phyloP scores from a whole-genome alignment of 2,329 filamentous ascomycete genomes.

The Diplodia intermedia region DNA sequence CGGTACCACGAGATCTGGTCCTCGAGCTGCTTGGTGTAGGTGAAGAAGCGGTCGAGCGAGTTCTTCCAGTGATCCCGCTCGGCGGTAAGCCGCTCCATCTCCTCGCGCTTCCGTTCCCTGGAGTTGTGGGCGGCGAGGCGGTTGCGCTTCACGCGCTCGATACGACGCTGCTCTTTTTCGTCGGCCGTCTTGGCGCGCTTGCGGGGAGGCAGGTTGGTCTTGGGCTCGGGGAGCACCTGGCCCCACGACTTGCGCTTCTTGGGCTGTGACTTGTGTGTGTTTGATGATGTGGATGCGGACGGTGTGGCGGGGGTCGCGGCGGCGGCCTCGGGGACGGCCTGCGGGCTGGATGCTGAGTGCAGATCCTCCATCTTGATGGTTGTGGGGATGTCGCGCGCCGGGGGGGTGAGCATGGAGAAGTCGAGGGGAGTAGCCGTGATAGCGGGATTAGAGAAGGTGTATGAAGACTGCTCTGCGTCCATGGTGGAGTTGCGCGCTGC shows the following conservation, averaged over 20 bases:
- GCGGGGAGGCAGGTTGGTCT: constrained; percentile 92
- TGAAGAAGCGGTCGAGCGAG: constrained; percentile 64
- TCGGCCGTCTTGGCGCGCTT: constrained; percentile 99
- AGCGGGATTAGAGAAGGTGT: constrained; percentile 17
- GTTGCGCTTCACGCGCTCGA: constrained; percentile 96
- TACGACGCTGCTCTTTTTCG: constrained; percentile 97
- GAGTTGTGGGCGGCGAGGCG: constrained; percentile 96
- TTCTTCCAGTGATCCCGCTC: constrained; percentile 70
- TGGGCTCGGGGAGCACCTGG: constrained; percentile 93
- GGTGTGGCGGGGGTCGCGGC: constrained; percentile 29
- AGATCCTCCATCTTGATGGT: constrained; percentile 54
- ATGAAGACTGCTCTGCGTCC: constrained; percentile 21
- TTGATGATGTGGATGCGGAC: constrained; percentile 11
- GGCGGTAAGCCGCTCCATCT: constrained; percentile 82
- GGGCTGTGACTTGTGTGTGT: constrained; percentile 60
- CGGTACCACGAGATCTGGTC: constrained; percentile 54
- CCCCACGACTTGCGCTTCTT: constrained; percentile 99
- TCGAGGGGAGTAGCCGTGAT: constrained; percentile 28
- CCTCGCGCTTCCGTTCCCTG: constrained; percentile 86
- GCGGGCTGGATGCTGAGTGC: constrained; percentile 38
- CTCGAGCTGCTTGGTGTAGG: constrained; percentile 58
- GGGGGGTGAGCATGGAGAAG: constrained; percentile 24
- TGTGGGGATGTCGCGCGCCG: constrained; percentile 23
- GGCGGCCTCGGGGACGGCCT: constrained; percentile 36
- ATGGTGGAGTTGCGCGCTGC: constrained; percentile 17